Evolutionary conservation across 129 eudicot species (phyloP).

Genomic region (Dittrichia graveolens): DNA sequence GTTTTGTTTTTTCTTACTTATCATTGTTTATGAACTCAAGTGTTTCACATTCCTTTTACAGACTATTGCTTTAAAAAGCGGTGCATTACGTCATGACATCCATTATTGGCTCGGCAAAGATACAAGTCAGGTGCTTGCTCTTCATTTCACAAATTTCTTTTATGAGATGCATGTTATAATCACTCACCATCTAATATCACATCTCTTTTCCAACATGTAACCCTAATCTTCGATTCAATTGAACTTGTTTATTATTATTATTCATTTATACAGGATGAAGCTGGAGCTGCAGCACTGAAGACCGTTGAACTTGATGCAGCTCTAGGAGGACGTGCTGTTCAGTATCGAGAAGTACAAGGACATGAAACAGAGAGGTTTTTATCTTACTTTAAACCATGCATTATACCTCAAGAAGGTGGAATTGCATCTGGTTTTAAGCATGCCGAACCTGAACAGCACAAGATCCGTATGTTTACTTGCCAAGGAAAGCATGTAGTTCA

Average conservation of each 20-base stretch:
- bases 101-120: slow-evolving; percentile 99
- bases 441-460: slow-evolving; percentile 68
- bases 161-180: not conserved
- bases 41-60: slow-evolving; percentile 45
- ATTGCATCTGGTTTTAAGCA: slow-evolving; percentile 85
- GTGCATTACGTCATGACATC: slow-evolving; percentile 81
- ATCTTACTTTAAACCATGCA: slow-evolving; percentile 96
- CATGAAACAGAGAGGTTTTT: slow-evolving; percentile 94
- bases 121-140: slow-evolving; percentile 78
- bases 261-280: slow-evolving; percentile 54
- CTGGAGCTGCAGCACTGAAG: slow-evolving; percentile 68
- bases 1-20: not conserved
- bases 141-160: not conserved
- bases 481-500: slow-evolving; percentile 91
- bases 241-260: not conserved
- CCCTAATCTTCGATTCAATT: not conserved
- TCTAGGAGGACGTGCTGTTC: slow-evolving; percentile 96
- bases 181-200: not conserved
- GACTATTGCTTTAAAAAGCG: slow-evolving; percentile 89
- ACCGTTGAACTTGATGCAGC: slow-evolving; percentile 93
- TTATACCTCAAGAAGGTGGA: slow-evolving; percentile 96
- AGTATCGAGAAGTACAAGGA: slow-evolving; percentile 98
- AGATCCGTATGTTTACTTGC: slow-evolving; percentile 68
- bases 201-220: slow-evolving; percentile 5
- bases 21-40: slow-evolving; percentile 2